Base-by-base conservation (phyloP, 306 rosid genomes). In the Quercus berberidifolia region DNA sequence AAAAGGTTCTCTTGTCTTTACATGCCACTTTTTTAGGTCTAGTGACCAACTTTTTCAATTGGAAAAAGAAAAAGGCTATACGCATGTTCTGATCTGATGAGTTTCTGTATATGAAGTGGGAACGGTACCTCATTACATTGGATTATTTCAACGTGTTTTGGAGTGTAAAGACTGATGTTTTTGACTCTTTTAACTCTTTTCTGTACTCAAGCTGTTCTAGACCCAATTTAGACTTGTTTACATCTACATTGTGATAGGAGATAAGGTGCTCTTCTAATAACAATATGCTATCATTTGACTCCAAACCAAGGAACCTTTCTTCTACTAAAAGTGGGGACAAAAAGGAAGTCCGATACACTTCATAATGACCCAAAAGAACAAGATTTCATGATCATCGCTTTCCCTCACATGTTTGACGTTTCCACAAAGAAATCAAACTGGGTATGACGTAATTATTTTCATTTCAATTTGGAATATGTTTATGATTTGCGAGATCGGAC, bases 1-100 rank as follows among this genome's bases (percentile, higher is more conserved):
- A 78, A 82, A 87, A 90, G 55, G 77, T 12, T 7, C 0, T 72
- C 56, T 71, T 83, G 87, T 89, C 91, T 64, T 70, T 51, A 78
- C 69, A 76, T 55, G 79, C 73, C 72, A 23, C 78, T 58, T 78
- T 79, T 71, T 46, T 21, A 33, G n/a, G 12, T 5, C 28, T 17
- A 14, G 3, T 4, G 63, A 83, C 64, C 68, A 56, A 54, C 57
- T n/a, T 76, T 72, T 58, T 73, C 57, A 19, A 46, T 12, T 19
- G 30, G 31, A 26, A 12, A 15, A 20, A 21, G 35, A 76, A 78
- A 73, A 49, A 4, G 5, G 31, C 15, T 49, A 49, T 49, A 49
- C 17, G 54, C 54, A 12, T 10, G 17, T 3, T 11, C 54, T 49
- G 54, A 49, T 2, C 54, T 49, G 54, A 11, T 49, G 54, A 49